phyloP scores from a whole-genome alignment of 2,329 filamentous ascomycete species.

The Stachybotrys chartarum region DNA sequence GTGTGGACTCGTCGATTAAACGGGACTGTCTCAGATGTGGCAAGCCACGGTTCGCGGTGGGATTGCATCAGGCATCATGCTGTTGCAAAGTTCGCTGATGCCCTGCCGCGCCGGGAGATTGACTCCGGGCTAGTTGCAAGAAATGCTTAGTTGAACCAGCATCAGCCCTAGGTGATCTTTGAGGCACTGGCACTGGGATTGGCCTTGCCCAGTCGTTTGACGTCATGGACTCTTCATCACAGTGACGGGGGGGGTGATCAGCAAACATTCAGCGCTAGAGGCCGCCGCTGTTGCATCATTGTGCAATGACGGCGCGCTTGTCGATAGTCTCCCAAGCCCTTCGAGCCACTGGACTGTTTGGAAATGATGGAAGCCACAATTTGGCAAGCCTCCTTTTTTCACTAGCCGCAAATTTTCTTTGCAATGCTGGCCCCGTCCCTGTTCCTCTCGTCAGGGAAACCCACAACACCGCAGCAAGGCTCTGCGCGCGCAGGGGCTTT shows the following conservation, averaged over 20 bases:
- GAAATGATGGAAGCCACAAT: background rate
- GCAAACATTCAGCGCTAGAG: background rate
- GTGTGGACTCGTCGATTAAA: too few species aligned
- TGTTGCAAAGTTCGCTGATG: background rate
- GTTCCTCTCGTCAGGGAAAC: background rate
- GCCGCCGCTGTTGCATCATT: background rate
- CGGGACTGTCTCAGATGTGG: background rate
- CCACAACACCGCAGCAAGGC: background rate
- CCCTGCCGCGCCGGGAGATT: background rate
- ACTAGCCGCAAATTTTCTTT: background rate
- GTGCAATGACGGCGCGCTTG: background rate
- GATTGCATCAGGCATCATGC: too few species aligned
- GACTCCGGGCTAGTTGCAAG: background rate
- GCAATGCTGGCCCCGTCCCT: background rate
- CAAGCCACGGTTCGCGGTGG: too few species aligned
- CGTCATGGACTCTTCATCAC: background rate
- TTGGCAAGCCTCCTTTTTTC: background rate
- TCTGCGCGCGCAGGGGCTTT: background rate
- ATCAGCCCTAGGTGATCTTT: background rate
- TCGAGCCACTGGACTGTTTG: background rate
- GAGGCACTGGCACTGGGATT: background rate
- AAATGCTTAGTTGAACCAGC: background rate
- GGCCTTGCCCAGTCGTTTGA: background rate
- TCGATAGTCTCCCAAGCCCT: background rate
- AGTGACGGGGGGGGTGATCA: background rate